Evolutionary conservation across 2,329 filamentous ascomycete species (phyloP), one percentile per base, ranked within the genome.

Genomic region (Myriosclerotinia scirpicola): DNA sequence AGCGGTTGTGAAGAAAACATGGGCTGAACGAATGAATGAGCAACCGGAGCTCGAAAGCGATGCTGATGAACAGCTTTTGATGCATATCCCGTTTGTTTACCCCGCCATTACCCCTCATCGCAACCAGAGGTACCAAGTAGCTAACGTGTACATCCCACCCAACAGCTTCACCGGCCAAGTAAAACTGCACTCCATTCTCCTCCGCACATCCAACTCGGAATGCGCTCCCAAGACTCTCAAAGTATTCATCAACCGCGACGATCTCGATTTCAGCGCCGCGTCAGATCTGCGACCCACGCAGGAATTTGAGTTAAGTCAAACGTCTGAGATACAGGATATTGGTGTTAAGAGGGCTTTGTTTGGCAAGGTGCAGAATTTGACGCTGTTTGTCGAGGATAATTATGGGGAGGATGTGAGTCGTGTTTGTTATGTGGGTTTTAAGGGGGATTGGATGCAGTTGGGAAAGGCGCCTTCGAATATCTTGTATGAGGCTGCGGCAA

Each of bases 351-450:
- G 95, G n/a, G 92, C 92, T 5, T 83, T 91, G 30, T 99, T 97
- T 83, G 92, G 90, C 72, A 90, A 89, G 36, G 92, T 93, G n/a
- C 90, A 91, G 58, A 88, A 85, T 26, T 81, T 99, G 69, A 87
- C 89, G 17, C 82, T 99, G 60, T 98, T 98, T 81, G 90, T 98
- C 73, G 89, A 91, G 73, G 92, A 97, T 77, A 99, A 98, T 76
- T 97, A 94, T 79, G 85, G 87, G 72, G 85, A 87, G 14, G 91
- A 96, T 65, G 87, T 90, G 65, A 94, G 91, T 54, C 84, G 87
- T 59, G 77, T 98, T 2, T 88, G 83, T 69, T 99, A 97, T 79
- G 70, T 98, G 66, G 95, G 91, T 0, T 98, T 99, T 81, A 93
- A 92, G 79, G 95, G 95, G 34, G 92, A 97, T 79, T 98, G 92